Evolutionary conservation across 1,284 basidiomycete species (phyloP), one percentile per base, ranked within the genome.

Genomic region (Tylopilus orsonianus): DNA sequence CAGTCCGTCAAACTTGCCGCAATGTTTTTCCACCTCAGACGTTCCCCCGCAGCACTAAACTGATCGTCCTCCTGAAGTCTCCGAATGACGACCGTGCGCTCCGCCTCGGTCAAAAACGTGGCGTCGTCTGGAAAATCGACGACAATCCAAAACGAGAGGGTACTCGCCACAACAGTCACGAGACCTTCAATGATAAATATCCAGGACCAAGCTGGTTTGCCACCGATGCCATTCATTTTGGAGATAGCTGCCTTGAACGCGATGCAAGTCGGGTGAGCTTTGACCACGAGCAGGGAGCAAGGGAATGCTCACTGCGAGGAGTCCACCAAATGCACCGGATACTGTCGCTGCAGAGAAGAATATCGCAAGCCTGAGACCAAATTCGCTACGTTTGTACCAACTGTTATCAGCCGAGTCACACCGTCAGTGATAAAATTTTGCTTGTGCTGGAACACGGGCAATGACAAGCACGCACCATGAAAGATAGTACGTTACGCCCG

Each of bases 41-140:
- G 69, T 65, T 90, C 86, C 20, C 86, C 86, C 5, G 77, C 84
- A 4, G 85, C 87, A 59, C 84, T 85, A 62, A 81, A 85, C 60
- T 85, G 85, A 58, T 81, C 77, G 61, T 89, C 86, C n/a, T 66
- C 65, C 64, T 88, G 83, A 29, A 90, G 72, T 18, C 86, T 72
- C 16, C 79, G 73, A 48, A 90, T 74, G 43, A 90, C 75, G 24
- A 85, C 74, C 3, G 79, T 83, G 20, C 85, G 73, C 68, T 93
- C 90, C 2, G 69, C 72, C 54, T 85, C 83, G 22, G 74, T 77
- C 16, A 92, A 74, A 71, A 90, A 90, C 56, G 78, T 87, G 36
- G 88, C 88, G 0, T 80, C 85, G 59, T 89, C 85, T 5, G 87
- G 88, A 70, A 91, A 91, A 66, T 91, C 89, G 60, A 86, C 81